Base-by-base conservation (phyloP, 306 rosid species). In the Vigna reflexopilosa region DNA sequence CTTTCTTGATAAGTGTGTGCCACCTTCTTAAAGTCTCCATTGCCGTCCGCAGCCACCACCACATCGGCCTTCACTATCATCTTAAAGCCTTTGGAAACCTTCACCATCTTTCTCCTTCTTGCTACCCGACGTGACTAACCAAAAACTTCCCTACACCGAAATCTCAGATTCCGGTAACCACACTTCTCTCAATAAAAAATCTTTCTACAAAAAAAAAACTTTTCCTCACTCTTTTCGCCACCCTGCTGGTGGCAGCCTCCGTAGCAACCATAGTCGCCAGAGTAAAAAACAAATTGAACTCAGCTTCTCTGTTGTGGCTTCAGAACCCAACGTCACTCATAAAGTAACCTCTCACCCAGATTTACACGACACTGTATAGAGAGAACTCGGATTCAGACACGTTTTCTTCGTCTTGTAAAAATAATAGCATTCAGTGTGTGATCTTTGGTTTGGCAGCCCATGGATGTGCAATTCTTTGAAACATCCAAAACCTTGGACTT, bases 381-480 rank as follows among this genome's bases (percentile, higher is more conserved):
- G 7, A 12, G 28, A 55, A 65, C 16, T 49, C 8, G 28, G 79
- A 34, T 83, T 24, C 0, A 83, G 80, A 26, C 95, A 92, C 0
- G 55, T 11, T 57, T 47, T 75, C 67, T 52, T 77, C 0, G 55
- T 67, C 11, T 10, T 77, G 0, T 66, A 84, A 69, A 92, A 92
- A 0, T 14, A 4, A 2, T 0, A 42, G 26, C 97, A 92, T 2
- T 86, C 81, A 6, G 3, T 1, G 0, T 40, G 16, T 0, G 91
- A 36, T 54, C 50, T 81, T 73, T 92, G 98, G 34, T 89, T 70
- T 0, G 87, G 83, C 9, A 90, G 70, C 12, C 83, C 87, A 7
- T 16, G 44, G 19, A 20, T 20, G 89, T 89, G 79, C 98, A 95
- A 42, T 95, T 95, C 2, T 22, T 57, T 0, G n/a, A 49, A 14